Conservation (phyloP, 164 flowering plant genomes). For the Tinospora cordifolia region DNA sequence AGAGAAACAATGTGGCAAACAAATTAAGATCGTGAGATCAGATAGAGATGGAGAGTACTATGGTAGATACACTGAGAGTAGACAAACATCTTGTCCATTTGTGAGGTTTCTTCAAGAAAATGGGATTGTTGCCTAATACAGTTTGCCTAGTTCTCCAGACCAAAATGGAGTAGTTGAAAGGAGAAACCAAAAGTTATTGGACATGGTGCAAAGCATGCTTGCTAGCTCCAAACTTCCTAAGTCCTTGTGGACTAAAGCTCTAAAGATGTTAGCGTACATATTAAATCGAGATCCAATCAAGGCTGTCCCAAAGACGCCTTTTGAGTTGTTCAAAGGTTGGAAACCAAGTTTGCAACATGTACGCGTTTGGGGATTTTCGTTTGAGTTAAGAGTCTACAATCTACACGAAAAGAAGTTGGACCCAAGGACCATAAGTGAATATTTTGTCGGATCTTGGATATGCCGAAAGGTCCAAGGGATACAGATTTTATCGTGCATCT, state of each 20-base stretch:
- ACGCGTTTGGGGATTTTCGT: constrained; percentile 18
- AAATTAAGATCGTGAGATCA: too few relatives aligned
- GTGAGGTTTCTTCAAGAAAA: too few relatives aligned
- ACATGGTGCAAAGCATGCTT: neutral
- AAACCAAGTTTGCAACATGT: constrained; percentile 6
- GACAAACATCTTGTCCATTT: too few relatives aligned
- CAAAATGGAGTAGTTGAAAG: neutral
- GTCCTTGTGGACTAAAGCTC: too few relatives aligned
- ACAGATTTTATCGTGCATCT: too few relatives aligned
- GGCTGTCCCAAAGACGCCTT: constrained; percentile 15
- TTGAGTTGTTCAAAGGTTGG: constrained; percentile 15
- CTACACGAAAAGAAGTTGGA: neutral
- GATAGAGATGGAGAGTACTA: too few relatives aligned
- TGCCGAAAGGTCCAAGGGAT: too few relatives aligned
- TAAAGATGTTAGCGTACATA: constrained; percentile 12
- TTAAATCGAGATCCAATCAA: constrained; percentile 17
- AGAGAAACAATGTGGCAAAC: too few relatives aligned
- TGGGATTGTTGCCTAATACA: constrained; percentile 3
- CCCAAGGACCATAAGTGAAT: too few relatives aligned
- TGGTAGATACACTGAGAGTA: too few relatives aligned
- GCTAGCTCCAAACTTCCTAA: neutral
- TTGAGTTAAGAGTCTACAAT: constrained; percentile 3
- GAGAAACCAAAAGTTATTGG: too few relatives aligned
- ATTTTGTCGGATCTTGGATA: too few relatives aligned
- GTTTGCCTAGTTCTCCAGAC: neutral